phyloP scores from a whole-genome alignment of 768 basidiomycete species.

The Phylloporus sp. region DNA sequence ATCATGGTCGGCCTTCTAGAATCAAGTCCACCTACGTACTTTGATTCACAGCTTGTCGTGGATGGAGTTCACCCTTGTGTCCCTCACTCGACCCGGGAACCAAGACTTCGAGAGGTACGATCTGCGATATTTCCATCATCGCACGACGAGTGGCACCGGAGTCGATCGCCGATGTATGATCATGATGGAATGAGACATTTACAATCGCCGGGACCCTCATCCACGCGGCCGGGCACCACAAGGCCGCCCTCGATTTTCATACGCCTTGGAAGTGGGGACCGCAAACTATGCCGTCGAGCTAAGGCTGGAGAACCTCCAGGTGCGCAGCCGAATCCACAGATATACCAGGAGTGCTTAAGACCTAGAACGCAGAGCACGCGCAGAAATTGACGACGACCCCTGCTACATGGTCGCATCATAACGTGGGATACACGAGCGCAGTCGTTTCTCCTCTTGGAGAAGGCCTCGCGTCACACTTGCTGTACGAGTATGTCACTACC shows the following conservation, averaged over 20 bases:
- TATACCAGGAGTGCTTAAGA: neutral
- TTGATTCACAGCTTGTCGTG: constrained; percentile 14
- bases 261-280: constrained; percentile 4
- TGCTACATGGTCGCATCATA: constrained; percentile 15
- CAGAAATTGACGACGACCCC: constrained; percentile 9
- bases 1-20: constrained; percentile 39
- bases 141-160: neutral
- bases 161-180: neutral
- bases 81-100: neutral
- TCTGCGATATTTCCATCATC: neutral
- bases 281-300: constrained; percentile 9
- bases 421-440: constrained; percentile 10
- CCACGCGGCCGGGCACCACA: neutral
- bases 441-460: constrained; percentile 5
- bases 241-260: constrained; percentile 3
- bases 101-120: neutral
- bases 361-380: neutral
- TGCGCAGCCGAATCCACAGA: neutral
- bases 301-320: neutral
- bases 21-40: constrained; percentile 17
- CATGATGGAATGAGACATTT: neutral
- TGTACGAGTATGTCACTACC: constrained; percentile 6
- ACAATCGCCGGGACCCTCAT: neutral
- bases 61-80: neutral
- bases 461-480: neutral